Percentiles rank a stretch among this genome's conserved stretches.
Evolutionary conservation across 306 rosid species (phyloP).

Genomic region (Vigna angularis): DNA sequence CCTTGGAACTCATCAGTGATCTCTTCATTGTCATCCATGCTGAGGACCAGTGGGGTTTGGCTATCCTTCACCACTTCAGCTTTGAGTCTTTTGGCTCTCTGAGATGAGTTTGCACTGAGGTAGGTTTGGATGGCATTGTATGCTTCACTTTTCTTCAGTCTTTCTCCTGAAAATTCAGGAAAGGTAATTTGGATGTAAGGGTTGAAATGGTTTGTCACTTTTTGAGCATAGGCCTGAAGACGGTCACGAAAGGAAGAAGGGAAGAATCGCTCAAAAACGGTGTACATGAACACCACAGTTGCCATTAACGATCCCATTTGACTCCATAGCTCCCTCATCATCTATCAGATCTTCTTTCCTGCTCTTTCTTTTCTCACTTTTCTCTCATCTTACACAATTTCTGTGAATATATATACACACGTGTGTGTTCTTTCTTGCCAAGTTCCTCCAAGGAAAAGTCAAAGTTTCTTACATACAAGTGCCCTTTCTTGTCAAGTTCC

Average conservation of each 20-base stretch:
- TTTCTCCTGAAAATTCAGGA: slow-evolving; percentile 48
- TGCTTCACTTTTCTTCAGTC: slow-evolving; percentile 47
- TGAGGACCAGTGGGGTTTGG: slow-evolving; percentile 50
- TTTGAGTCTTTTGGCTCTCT: slow-evolving; percentile 54
- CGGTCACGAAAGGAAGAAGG: slow-evolving; percentile 37
- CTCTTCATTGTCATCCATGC: slow-evolving; percentile 66
- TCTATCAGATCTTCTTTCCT: background rate
- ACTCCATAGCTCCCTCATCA: slow-evolving; percentile 46
- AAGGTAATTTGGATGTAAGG: slow-evolving; percentile 65
- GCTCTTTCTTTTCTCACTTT: background rate
- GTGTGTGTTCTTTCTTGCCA: too few relatives aligned
- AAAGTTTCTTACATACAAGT: too few relatives aligned
- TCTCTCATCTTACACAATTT: background rate
- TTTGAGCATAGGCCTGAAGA: slow-evolving; percentile 34
- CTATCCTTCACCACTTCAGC: slow-evolving; percentile 55
- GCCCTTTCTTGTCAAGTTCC: too few relatives aligned
- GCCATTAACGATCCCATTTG: slow-evolving; percentile 55
- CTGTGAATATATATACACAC: too few relatives aligned
- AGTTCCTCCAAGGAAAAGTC: too few relatives aligned
- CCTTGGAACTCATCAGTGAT: slow-evolving; percentile 53
- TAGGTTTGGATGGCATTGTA: slow-evolving; percentile 50
- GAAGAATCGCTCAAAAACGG: slow-evolving; percentile 47
- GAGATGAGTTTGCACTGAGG: slow-evolving; percentile 46
- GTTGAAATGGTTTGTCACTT: slow-evolving; percentile 17
- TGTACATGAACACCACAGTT: slow-evolving; percentile 40